Conservation (phyloP, 2,329 filamentous ascomycete genomes). For the Alternaria tenuissima region DNA sequence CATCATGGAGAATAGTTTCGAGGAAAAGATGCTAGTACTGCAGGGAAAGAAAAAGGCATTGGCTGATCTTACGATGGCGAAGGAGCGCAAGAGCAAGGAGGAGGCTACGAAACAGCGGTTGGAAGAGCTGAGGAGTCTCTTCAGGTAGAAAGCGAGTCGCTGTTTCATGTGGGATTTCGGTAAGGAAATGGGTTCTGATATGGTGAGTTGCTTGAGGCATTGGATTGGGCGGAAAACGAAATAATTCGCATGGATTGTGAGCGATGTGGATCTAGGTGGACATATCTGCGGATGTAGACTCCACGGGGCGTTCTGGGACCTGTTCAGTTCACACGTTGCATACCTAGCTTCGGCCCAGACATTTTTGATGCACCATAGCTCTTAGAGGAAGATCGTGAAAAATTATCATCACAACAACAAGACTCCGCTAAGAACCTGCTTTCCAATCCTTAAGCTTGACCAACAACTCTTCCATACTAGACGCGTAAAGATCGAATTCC, state of each 20-base stretch:
- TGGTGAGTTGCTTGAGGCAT: background rate
- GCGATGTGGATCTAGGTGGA: background rate
- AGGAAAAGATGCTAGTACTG: constrained; percentile 89
- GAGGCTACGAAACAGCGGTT: constrained; percentile 72
- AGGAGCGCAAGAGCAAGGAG: constrained; percentile 63
- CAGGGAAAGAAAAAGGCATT: constrained; percentile 93
- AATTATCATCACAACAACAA: background rate
- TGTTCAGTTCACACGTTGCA: background rate
- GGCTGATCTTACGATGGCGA: constrained; percentile 73
- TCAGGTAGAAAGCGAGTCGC: constrained; percentile 44
- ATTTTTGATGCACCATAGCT: background rate
- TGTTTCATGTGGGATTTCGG: background rate
- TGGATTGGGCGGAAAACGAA: background rate
- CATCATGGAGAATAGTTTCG: constrained; percentile 89
- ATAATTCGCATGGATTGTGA: background rate
- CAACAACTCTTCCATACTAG: constrained; percentile 32
- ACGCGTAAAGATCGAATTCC: constrained; percentile 36
- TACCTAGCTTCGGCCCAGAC: background rate
- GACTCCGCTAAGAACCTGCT: background rate
- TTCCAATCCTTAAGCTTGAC: constrained; percentile 25
- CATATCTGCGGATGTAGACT: background rate
- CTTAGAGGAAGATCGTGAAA: background rate
- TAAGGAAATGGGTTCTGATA: background rate
- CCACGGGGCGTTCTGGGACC: background rate
- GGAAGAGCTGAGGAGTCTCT: constrained; percentile 67